Evolutionary conservation across 768 basidiomycete species (phyloP), one percentile per base, ranked within the genome.

Genomic region (Boletus vermiculosoides): DNA sequence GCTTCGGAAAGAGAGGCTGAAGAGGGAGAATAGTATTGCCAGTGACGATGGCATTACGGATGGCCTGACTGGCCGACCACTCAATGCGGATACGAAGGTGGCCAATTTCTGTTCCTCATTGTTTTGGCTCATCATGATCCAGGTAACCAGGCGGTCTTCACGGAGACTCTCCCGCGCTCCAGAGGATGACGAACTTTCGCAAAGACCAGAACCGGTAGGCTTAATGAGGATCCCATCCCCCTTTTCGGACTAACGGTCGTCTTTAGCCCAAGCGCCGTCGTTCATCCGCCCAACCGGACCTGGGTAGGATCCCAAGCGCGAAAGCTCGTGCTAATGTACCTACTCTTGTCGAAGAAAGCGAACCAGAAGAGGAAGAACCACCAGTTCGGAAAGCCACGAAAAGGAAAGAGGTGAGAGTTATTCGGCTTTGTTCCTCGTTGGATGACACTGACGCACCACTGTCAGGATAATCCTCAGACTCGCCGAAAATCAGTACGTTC

Each of bases 21-120:
- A 83, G 74, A 82, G 78, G 60, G 81, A 84, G 69, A 85, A 83
- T 50, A 91, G 88, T 60, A 70, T 80, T 50, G 85, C 92, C 6
- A 92, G 90, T 64, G 88, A 90, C 58, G 86, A 90, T 54, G 92
- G 91, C 5, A 93, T 94, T 51, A 83, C 77, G 39, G 89, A 94
- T 69, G 92, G 92, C 22, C 59, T 85, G n/a, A 92, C 92, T 8
- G 92, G 92, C n/a, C 72, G 80, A 67, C 86, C 81, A 36, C 71
- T 93, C 57, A 77, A 72, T 63, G 78, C 74, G 45, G 74, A 71
- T 48, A 65, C 69, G 47, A 80, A 79, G 76, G 85, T 84, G 48
- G 69, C 62, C 3, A 36, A 52, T 46, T 49, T 46, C 47, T 49
- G 13, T 31, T 59, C 57, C 45, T 49, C 51, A 55, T 49, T 41